These are phyloP conservation scores for Monilinia fructicola DNA, from an alignment of 2,329 filamentous ascomycete genomes.

Conservation along the genomic window DNA sequence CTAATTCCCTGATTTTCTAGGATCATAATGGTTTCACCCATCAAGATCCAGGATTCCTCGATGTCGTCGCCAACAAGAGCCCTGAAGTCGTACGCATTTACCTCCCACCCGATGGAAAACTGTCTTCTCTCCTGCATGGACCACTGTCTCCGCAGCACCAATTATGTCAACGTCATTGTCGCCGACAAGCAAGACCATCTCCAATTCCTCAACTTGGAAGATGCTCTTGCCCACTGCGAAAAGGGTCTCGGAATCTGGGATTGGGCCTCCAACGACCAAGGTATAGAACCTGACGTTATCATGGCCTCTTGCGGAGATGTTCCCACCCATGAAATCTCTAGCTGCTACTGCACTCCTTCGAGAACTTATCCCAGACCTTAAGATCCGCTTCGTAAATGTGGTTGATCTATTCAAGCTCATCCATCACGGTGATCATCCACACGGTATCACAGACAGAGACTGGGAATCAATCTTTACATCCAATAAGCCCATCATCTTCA, in stretches of 20 bases:
- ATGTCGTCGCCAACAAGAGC: conserved; percentile 76
- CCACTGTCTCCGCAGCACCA: conserved; percentile 69
- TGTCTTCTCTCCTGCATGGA: conserved; percentile 73
- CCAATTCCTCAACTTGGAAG: conserved; percentile 72
- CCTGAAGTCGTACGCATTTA: conserved; percentile 80
- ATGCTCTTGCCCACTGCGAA: conserved; percentile 72
- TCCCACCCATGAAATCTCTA: conserved; percentile 71
- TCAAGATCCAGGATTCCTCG: conserved; percentile 77
- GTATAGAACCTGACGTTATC: conserved; percentile 68
- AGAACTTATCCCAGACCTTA: conserved; percentile 68
- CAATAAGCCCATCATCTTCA: conserved; percentile 74
- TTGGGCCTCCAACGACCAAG: conserved; percentile 70
- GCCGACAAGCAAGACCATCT: conserved; percentile 78
- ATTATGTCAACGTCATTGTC: conserved; percentile 81
- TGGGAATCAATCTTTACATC: conserved; percentile 70
- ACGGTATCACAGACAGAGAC: conserved; percentile 66
- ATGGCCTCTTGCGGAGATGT: conserved; percentile 77
- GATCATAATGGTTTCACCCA: conserved; percentile 82
- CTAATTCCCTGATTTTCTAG: neutral
- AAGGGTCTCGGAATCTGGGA: conserved; percentile 79
- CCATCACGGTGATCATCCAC: conserved; percentile 66
- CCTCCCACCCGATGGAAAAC: conserved; percentile 74
- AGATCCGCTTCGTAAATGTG: conserved; percentile 76
- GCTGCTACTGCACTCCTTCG: conserved; percentile 73
- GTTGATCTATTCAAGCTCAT: conserved; percentile 82